Percentiles rank a stretch among this genome's conserved stretches.
Conservation (phyloP, 768 basidiomycete species). For the Neoboletus brunneissimus region DNA sequence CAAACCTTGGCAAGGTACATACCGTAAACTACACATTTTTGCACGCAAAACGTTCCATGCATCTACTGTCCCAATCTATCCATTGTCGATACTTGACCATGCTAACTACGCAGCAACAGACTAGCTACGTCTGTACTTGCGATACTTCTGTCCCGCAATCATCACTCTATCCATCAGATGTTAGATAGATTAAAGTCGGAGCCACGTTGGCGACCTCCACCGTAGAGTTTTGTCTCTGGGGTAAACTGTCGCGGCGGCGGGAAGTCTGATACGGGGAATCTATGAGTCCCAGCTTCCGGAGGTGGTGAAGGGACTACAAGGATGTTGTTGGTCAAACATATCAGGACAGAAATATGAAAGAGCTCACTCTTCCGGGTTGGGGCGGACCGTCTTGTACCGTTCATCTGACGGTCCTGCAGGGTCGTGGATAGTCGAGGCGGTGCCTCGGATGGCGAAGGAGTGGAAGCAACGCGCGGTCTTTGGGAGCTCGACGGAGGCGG, state of each 20-base stretch:
- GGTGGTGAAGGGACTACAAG: conserved; percentile 52
- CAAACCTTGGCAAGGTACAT: too few species aligned
- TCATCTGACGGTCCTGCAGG: conserved; percentile 19
- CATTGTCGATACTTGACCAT: background rate
- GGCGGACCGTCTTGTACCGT: conserved; percentile 35
- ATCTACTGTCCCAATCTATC: too few species aligned
- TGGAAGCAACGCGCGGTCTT: conserved; percentile 26
- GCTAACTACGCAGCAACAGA: background rate
- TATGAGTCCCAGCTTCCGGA: conserved; percentile 63
- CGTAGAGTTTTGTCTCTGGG: conserved; percentile 50
- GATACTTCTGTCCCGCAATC: background rate
- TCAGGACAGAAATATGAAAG: background rate
- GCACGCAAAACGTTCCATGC: too few species aligned
- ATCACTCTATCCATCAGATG: conserved; percentile 22
- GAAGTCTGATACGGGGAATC: conserved; percentile 74
- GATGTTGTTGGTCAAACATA: conserved; percentile 12
- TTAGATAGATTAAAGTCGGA: conserved; percentile 60
- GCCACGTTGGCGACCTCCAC: conserved; percentile 64
- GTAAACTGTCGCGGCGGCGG: conserved; percentile 72
- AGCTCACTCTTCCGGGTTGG: conserved; percentile 50
- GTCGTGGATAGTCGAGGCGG: conserved; percentile 11
- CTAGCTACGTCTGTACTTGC: background rate
- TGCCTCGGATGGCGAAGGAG: conserved; percentile 21
- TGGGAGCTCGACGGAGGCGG: conserved; percentile 17
- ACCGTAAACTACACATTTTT: too few species aligned